Conservation (phyloP, 2,329 filamentous ascomycete species). For the Fusarium agapanthi region DNA sequence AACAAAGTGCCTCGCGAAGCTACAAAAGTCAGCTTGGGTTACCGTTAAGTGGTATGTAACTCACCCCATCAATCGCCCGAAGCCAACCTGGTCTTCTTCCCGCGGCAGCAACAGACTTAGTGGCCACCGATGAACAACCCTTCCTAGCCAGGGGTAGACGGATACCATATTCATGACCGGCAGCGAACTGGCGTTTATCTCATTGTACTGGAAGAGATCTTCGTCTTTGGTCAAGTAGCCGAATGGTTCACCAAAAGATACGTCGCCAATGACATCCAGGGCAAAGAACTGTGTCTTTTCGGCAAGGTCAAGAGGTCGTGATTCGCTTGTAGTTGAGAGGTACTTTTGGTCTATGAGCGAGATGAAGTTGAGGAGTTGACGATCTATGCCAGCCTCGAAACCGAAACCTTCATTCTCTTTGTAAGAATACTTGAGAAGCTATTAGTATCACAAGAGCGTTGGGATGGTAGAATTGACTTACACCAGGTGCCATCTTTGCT, state of each 20-base stretch:
- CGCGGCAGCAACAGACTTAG: constrained; percentile 47
- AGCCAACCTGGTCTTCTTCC: constrained; percentile 49
- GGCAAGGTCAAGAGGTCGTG: constrained; percentile 57
- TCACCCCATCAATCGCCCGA: constrained; percentile 52
- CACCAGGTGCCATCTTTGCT: constrained; percentile 55
- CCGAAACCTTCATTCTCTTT: constrained; percentile 57
- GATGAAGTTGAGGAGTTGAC: constrained; percentile 52
- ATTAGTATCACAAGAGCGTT: background rate
- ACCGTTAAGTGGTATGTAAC: background rate
- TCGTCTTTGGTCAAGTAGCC: constrained; percentile 59
- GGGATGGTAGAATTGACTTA: constrained; percentile 35
- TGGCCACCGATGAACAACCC: constrained; percentile 49
- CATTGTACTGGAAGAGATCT: constrained; percentile 57
- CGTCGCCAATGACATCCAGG: constrained; percentile 61
- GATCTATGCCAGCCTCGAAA: constrained; percentile 53
- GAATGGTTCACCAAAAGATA: constrained; percentile 62
- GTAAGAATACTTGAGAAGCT: constrained; percentile 56
- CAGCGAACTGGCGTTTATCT: constrained; percentile 53
- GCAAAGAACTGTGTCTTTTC: constrained; percentile 62
- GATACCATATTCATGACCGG: constrained; percentile 50
- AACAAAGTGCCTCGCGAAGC: constrained; percentile 35
- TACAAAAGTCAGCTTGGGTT: background rate
- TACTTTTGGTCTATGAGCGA: constrained; percentile 59
- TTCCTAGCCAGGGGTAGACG: constrained; percentile 49
- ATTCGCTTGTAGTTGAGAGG: constrained; percentile 47